Conservation (phyloP, 2,329 filamentous ascomycete genomes). For the Penicillium psychrosexuale region DNA sequence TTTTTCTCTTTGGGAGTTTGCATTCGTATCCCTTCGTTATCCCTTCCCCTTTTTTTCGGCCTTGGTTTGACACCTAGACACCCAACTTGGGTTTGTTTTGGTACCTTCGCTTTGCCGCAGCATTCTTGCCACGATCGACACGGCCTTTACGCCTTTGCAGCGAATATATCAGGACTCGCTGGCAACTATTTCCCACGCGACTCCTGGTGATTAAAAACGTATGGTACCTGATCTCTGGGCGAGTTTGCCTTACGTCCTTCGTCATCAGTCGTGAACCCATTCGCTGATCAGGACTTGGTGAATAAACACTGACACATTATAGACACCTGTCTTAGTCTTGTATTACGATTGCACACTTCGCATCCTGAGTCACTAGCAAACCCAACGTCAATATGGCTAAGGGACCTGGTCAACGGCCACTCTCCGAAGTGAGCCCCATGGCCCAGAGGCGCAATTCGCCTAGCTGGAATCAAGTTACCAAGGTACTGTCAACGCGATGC, state of each 20-base stretch:
- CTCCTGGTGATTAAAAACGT: constrained; percentile 17
- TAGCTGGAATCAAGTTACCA: constrained; percentile 74
- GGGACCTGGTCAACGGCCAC: constrained; percentile 63
- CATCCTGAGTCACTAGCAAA: constrained; percentile 19
- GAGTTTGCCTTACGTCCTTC: not conserved
- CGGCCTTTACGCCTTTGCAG: constrained; percentile 14
- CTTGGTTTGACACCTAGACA: not conserved
- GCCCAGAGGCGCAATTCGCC: constrained; percentile 88
- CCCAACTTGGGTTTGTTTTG: constrained; percentile 11
- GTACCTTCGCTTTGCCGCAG: constrained; percentile 16
- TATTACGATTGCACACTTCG: constrained; percentile 1
- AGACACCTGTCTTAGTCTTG: constrained; percentile 8
- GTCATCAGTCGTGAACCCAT: constrained; percentile 1
- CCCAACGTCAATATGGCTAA: constrained; percentile 63
- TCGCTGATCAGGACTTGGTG: not conserved
- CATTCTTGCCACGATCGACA: constrained; percentile 27
- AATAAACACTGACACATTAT: constrained; percentile 11
- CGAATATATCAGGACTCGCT: constrained; percentile 14
- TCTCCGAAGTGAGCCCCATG: constrained; percentile 84
- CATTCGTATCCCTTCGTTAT: constrained; percentile 23
- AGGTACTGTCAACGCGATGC: constrained; percentile 52
- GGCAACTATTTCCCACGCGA: constrained; percentile 18
- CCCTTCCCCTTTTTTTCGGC: constrained; percentile 14
- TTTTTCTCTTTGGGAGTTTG: constrained; percentile 6
- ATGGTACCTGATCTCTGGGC: constrained; percentile 8